Percentiles rank a stretch among this genome's conserved stretches.
Conservation (phyloP, 441 rosid genomes). For the Dalechampia spathulata region DNA sequence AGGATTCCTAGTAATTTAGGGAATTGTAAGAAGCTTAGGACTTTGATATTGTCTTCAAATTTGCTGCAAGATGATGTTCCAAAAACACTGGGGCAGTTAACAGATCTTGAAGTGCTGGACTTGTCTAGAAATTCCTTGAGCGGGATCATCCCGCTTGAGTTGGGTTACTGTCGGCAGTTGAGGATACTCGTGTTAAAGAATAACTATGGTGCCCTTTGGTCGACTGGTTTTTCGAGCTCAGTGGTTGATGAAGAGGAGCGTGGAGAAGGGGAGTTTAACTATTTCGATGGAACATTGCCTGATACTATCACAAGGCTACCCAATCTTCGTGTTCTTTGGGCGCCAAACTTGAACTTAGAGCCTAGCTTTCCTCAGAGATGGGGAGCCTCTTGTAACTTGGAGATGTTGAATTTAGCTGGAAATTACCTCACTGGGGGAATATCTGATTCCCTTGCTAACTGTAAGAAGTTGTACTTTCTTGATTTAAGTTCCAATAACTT, state of each 20-base stretch:
- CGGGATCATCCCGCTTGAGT: conserved; percentile 31
- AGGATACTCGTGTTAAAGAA: conserved; percentile 35
- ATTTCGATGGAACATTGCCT: conserved; percentile 31
- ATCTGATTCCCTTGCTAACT: conserved; percentile 21
- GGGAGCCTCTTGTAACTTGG: conserved; percentile 24
- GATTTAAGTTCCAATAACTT: conserved; percentile 40
- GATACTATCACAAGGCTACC: conserved; percentile 30
- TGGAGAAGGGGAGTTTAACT: conserved; percentile 37
- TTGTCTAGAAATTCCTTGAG: conserved; percentile 41
- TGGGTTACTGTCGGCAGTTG: conserved; percentile 28
- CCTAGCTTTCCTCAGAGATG: conserved; percentile 30
- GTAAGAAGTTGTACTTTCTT: conserved; percentile 30
- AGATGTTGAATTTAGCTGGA: conserved; percentile 37
- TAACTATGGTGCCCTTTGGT: conserved; percentile 29
- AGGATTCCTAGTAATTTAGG: conserved; percentile 36
- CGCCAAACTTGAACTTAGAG: conserved; percentile 29
- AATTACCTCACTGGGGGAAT: conserved; percentile 34
- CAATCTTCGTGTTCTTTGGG: conserved; percentile 33
- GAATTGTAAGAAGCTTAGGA: conserved; percentile 28
- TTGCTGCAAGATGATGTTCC: conserved; percentile 42
- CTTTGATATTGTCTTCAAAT: conserved; percentile 39
- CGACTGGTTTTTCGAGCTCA: conserved; percentile 16
- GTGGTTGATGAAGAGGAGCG: conserved; percentile 20
- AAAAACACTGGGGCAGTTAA: conserved; percentile 29
- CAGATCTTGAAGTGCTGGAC: conserved; percentile 42